A percentile compares a stretch with the other conserved stretches of the same genome.
phyloP scores from a whole-genome alignment of 331 rosid genomes.

The Malus hybrid region DNA sequence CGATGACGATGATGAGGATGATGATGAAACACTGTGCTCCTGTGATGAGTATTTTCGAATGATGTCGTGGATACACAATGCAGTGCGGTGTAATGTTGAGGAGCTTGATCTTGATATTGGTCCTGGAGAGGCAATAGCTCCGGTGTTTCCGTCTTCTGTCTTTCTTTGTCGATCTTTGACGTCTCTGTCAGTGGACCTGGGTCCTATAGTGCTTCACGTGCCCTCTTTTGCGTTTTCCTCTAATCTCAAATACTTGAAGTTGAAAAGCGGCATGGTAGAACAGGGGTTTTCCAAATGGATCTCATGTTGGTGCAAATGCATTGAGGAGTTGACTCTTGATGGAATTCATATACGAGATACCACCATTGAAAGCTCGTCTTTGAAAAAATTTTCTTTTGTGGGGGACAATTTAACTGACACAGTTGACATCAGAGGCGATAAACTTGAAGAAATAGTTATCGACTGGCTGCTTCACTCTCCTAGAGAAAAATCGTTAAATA shows the following conservation, averaged over 20 bases:
- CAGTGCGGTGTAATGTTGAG: not conserved
- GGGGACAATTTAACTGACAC: not conserved
- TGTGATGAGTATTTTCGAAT: slow-evolving; percentile 1
- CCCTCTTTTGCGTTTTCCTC: not conserved
- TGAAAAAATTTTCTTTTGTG: not conserved
- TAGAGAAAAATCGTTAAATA: not conserved
- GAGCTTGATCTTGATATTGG: not conserved
- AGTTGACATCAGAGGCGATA: not conserved
- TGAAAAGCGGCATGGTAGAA: not conserved
- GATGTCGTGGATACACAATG: not conserved
- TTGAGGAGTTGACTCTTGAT: not conserved
- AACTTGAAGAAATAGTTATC: not conserved
- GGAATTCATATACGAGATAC: not conserved
- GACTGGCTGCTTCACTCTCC: not conserved
- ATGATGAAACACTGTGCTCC: not conserved
- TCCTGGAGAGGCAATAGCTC: not conserved
- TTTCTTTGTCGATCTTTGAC: not conserved
- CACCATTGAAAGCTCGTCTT: not conserved
- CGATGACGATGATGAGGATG: not conserved
- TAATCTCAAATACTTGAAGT: not conserved
- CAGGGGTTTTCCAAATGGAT: not conserved
- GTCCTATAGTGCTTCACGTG: not conserved
- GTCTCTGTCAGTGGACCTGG: not conserved
- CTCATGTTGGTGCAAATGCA: not conserved
- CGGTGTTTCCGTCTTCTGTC: not conserved